These are phyloP conservation scores for Kuraishia ogatae DNA, from an alignment of 805 yeast species.

Conservation along the genomic window DNA sequence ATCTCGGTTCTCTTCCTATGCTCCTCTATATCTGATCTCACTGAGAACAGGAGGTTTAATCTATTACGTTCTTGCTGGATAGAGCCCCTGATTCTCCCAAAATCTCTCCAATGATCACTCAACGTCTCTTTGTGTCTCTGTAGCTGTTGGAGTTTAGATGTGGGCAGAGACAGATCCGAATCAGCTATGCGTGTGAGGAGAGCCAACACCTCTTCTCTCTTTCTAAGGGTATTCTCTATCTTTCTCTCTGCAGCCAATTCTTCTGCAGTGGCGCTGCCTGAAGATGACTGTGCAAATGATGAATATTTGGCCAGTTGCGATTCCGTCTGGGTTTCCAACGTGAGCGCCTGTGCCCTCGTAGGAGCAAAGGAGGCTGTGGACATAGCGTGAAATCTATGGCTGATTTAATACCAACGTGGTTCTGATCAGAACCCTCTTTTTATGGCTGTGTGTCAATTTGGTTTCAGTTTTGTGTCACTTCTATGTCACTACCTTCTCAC, in stretches of 20 bases:
- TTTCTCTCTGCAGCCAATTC: constrained; percentile 36
- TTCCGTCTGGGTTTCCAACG: constrained; percentile 64
- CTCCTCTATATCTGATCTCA: constrained; percentile 70
- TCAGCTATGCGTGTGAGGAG: constrained; percentile 48
- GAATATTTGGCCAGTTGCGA: constrained; percentile 43
- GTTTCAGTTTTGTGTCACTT: too few relatives aligned
- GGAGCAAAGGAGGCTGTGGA: constrained; percentile 45
- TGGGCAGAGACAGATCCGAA: constrained; percentile 45
- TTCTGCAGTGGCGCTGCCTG: constrained; percentile 36
- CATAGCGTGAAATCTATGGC: background rate
- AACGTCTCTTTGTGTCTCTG: constrained; percentile 74
- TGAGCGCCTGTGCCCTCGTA: constrained; percentile 57
- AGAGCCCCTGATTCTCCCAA: constrained; percentile 44
- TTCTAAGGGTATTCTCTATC: constrained; percentile 42
- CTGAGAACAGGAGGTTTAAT: constrained; percentile 63
- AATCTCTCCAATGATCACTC: constrained; percentile 60
- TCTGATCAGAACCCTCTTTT: too few relatives aligned
- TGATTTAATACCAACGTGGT: too few relatives aligned
- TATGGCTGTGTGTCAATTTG: too few relatives aligned
- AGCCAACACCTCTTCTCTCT: constrained; percentile 45
- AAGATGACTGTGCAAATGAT: constrained; percentile 41
- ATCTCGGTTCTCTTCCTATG: constrained; percentile 36
- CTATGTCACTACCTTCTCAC: too few relatives aligned
- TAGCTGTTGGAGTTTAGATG: constrained; percentile 73
- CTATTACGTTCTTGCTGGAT: constrained; percentile 72